Conservation (phyloP, 225 moss, liverwort and hornwort species). For the Sphagnum contortum region DNA sequence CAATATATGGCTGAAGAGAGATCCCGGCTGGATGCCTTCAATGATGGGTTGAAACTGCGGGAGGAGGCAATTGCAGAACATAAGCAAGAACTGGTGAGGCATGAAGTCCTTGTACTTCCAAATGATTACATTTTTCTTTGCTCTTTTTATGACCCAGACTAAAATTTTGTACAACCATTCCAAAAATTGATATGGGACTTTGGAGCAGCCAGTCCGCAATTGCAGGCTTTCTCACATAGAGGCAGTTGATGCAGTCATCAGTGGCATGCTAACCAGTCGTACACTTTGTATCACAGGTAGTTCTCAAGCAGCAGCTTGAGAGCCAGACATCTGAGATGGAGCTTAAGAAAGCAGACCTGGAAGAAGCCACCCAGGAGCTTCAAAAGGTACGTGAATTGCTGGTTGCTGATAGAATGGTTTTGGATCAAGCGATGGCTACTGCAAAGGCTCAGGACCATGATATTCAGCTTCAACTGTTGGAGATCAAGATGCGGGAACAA, state of each 20-base stretch:
- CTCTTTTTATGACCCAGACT: no score
- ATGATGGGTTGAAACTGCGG: slow-evolving; percentile 66
- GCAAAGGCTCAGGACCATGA: slow-evolving; percentile 18
- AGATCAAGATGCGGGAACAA: slow-evolving; percentile 13
- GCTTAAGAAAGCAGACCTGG: slow-evolving; percentile 36
- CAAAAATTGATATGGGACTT: background rate
- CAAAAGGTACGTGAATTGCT: slow-evolving; percentile 33
- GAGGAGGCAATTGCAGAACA: slow-evolving; percentile 78
- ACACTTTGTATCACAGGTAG: slow-evolving; percentile 25
- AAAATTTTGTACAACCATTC: background rate
- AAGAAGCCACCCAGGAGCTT: slow-evolving; percentile 43
- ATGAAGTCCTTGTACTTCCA: background rate
- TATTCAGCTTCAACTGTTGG: slow-evolving; percentile 14
- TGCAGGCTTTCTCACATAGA: background rate
- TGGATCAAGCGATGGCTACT: slow-evolving; percentile 10
- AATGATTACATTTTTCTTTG: background rate
- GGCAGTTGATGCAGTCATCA: background rate
- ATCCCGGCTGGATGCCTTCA: slow-evolving; percentile 64
- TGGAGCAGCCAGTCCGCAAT: background rate
- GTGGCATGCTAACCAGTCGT: no score
- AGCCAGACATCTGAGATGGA: slow-evolving; percentile 50
- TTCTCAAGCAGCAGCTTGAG: slow-evolving; percentile 40
- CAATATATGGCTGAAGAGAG: slow-evolving; percentile 54
- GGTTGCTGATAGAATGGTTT: slow-evolving; percentile 42
- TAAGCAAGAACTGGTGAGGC: slow-evolving; percentile 74